Evolutionary conservation across 2,329 filamentous ascomycete species (phyloP), one percentile per base, ranked within the genome.

Genomic region (Simplicillium aogashimaense): DNA sequence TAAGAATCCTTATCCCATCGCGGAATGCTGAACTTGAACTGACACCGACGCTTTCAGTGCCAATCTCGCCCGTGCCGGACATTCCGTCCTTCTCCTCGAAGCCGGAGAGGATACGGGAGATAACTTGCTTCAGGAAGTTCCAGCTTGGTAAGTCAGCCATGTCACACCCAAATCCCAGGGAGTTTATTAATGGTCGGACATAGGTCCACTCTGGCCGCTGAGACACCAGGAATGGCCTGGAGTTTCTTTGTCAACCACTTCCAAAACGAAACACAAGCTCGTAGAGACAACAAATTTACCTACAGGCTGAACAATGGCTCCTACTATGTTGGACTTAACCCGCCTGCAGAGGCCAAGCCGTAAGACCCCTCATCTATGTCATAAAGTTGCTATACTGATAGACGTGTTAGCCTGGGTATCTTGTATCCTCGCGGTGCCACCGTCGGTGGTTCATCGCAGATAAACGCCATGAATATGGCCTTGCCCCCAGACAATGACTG

Each of bases 221-320:
- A 53, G 18, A 15, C 47, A 2, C 43, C 44, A 0, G 42, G 14
- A 25, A 53, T 52, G 39, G 47, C 51, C 1, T 81, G 76, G 76
- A 66, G 74, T 51, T 80, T 75, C 57, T 82, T 67, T 42, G 74
- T 80, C 35, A 67, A 70, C 40, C 76, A 81, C 53, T 79, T 78
- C 49, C 55, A 45, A 29, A 49, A 53, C 18, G 40, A 47, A 4
- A 48, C 47, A 0, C 47, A 51, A 17, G 50, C 48, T 0, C 37
- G 35, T 0, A 31, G 49, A 15, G 50, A 53, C 17, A 42, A 39
- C 14, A 53, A 51, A 29, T 53, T 37, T 29, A 47, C 44, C 2
- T 53, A 53, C 8, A 25, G 35, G 1, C 43, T 48, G 1, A 32
- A 43, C 4, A 50, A 53, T 8, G 47, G 47, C 2, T 45, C 47